Evolutionary conservation across 345 rosid species (phyloP).

Genomic region (Hibiscus syriacus): DNA sequence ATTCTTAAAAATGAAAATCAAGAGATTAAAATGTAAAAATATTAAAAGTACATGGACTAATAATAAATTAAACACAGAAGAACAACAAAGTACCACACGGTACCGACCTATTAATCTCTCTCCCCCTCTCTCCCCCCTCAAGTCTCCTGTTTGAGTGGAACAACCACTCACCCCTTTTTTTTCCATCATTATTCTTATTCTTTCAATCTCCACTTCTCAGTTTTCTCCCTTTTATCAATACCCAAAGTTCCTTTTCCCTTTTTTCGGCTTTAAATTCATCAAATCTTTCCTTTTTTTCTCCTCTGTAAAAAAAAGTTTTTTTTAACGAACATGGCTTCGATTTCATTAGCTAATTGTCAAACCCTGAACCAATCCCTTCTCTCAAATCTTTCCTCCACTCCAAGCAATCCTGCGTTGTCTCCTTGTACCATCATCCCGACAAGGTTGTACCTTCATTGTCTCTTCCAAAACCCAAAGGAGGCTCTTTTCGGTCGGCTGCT

Average conservation of each 20-base stretch:
- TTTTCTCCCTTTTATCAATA: not conserved
- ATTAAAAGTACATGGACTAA: no score
- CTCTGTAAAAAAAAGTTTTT: not conserved
- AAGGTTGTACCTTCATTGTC: conserved; percentile 3
- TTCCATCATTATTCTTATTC: not conserved
- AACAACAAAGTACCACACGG: not conserved
- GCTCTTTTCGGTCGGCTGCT: conserved; percentile 16
- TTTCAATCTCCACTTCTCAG: not conserved
- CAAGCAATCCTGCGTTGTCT: conserved; percentile 6
- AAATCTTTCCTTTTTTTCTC: not conserved
- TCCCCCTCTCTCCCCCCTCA: not conserved
- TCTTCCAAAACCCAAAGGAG: conserved; percentile 18
- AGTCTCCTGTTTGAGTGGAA: not conserved
- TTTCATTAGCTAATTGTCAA: conserved; percentile 8
- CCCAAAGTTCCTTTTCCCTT: not conserved
- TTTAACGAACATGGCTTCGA: conserved; percentile 12
- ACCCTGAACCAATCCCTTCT: conserved; percentile 4
- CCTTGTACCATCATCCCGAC: conserved; percentile 3
- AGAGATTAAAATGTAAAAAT: no score
- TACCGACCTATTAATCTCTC: not conserved
- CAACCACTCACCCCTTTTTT: not conserved
- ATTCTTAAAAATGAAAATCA: no score
- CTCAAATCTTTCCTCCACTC: conserved; percentile 7
- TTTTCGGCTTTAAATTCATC: not conserved
- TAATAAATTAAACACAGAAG: not conserved